phyloP scores from a whole-genome alignment of 495 filamentous ascomycete species.

The Bathelium albidoporum region DNA sequence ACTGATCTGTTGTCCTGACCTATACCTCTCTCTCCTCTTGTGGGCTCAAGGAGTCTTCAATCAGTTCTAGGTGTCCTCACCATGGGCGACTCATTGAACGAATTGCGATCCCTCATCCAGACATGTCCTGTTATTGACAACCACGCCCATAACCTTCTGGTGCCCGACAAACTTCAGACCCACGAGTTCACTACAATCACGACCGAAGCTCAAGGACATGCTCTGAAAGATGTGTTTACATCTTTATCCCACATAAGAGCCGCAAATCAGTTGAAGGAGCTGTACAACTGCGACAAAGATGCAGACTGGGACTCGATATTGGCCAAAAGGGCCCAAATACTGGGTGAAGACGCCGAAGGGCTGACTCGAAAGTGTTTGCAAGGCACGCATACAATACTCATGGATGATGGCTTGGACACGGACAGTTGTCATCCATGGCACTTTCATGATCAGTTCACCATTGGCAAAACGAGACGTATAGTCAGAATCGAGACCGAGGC shows the following conservation, averaged over 20 bases:
- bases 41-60: not conserved
- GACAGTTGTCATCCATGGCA: conserved; percentile 47
- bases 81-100: conserved; percentile 18
- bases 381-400: conserved; percentile 64
- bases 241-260: conserved; percentile 63
- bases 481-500: conserved; percentile 77
- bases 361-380: conserved; percentile 56
- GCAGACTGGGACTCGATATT: conserved; percentile 52
- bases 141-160: conserved; percentile 73
- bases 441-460: conserved; percentile 64
- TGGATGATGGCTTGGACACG: conserved; percentile 65
- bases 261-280: conserved; percentile 52
- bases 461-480: conserved; percentile 57
- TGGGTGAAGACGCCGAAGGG: conserved; percentile 44
- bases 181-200: conserved; percentile 47
- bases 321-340: conserved; percentile 30
- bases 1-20: not conserved
- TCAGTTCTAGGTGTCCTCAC: not conserved
- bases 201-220: conserved; percentile 62
- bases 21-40: not conserved
- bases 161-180: conserved; percentile 33
- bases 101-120: conserved; percentile 43
- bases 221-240: conserved; percentile 47
- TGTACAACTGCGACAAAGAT: conserved; percentile 56
- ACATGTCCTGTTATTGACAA: conserved; percentile 75